Conservation (phyloP, 2,329 filamentous ascomycete genomes). For the Juglanconis sp. region DNA sequence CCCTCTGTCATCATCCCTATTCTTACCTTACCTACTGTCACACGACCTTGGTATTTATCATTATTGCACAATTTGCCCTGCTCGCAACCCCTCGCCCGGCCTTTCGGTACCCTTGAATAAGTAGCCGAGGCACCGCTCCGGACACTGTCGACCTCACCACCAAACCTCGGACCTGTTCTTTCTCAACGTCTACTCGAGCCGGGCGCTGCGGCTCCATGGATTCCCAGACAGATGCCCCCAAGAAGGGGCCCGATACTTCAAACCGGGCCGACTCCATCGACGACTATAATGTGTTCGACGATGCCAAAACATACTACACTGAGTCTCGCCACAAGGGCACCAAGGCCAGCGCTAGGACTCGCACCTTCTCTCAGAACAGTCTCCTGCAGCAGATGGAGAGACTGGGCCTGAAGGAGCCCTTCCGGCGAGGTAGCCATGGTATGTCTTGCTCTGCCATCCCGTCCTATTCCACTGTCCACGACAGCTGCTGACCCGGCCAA, state of each 20-base stretch:
- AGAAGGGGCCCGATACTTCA: slow-evolving; percentile 4
- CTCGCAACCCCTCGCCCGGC: neutral
- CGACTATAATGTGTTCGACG: slow-evolving; percentile 49
- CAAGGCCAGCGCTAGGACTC: slow-evolving; percentile 46
- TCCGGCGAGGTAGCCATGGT: slow-evolving; percentile 59
- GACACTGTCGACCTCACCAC: neutral
- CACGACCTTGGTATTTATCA: slow-evolving; percentile 4
- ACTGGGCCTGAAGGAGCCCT: slow-evolving; percentile 50
- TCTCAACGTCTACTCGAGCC: neutral
- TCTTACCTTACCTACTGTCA: neutral
- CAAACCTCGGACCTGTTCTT: neutral
- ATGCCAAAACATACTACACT: slow-evolving; percentile 58
- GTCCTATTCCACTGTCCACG: neutral
- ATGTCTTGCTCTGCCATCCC: slow-evolving; percentile 22
- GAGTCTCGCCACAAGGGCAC: slow-evolving; percentile 50
- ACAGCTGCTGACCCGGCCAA: slow-evolving; percentile 5
- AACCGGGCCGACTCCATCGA: slow-evolving; percentile 38
- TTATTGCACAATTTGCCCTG: neutral
- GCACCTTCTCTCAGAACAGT: slow-evolving; percentile 59
- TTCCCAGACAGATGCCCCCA: slow-evolving; percentile 2
- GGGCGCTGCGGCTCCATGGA: slow-evolving; percentile 6
- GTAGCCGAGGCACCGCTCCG: neutral
- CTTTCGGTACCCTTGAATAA: neutral
- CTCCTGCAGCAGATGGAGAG: slow-evolving; percentile 52
- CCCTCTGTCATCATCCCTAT: neutral